Conservation (phyloP, 1,284 basidiomycete genomes). For the Cutaneotrichosporon curvatum region DNA sequence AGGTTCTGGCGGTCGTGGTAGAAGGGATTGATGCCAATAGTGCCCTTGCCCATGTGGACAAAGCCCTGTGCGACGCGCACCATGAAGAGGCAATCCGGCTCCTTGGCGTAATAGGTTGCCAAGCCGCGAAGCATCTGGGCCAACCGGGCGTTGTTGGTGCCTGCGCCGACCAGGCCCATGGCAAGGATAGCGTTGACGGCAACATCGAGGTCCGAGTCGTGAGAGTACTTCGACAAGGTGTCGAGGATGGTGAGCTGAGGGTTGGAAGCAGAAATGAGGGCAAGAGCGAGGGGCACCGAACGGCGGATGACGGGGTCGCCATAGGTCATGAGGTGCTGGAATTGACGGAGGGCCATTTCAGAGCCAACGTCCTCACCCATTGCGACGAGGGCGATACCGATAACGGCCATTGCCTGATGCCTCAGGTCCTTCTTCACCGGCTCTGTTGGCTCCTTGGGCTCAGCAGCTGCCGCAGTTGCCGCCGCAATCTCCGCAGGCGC, state of each 20-base stretch:
- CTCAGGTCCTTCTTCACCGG: constrained; percentile 61
- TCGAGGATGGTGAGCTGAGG: constrained; percentile 93
- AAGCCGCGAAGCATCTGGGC: constrained; percentile 96
- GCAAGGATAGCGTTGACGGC: constrained; percentile 97
- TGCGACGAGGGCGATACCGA: constrained; percentile 88
- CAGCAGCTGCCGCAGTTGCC: constrained; percentile 11
- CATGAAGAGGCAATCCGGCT: constrained; percentile 94
- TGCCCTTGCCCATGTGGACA: constrained; percentile 99
- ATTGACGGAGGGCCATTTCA: constrained; percentile 90
- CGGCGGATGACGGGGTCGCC: constrained; percentile 90
- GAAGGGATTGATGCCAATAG: constrained; percentile 96
- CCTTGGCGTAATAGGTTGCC: constrained; percentile 95
- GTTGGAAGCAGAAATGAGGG: constrained; percentile 89
- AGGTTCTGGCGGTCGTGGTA: constrained; percentile 88
- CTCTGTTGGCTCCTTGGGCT: constrained; percentile 18
- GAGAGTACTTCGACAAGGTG: constrained; percentile 98
- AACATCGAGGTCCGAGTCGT: constrained; percentile 94
- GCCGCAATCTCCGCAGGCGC: constrained; percentile 10
- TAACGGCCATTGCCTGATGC: constrained; percentile 87
- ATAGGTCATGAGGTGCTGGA: constrained; percentile 98
- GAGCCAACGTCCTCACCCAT: constrained; percentile 99
- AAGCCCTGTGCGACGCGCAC: constrained; percentile 94
- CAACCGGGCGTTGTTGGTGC: constrained; percentile 94
- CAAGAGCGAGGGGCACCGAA: constrained; percentile 91
- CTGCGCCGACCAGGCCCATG: constrained; percentile 97